These are phyloP conservation scores for Trichosporon coremiiforme DNA, from an alignment of 1,284 basidiomycete species.

Conservation along the genomic window DNA sequence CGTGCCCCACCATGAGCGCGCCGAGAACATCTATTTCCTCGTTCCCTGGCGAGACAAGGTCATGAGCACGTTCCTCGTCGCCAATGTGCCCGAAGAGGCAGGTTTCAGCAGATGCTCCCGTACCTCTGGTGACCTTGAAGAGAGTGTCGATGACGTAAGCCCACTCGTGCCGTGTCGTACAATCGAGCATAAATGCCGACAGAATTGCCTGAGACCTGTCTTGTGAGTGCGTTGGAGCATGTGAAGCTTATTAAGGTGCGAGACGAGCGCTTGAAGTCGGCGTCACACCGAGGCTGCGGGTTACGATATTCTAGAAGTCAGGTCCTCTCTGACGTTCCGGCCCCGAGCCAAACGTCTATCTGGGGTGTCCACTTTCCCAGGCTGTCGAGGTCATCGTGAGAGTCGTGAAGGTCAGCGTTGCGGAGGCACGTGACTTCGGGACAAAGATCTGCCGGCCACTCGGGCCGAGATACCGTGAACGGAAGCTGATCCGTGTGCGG, in stretches of 20 bases:
- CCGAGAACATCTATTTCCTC: neutral
- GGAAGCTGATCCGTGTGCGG: no score
- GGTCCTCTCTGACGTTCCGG: neutral
- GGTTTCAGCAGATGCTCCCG: neutral
- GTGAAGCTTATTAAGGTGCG: constrained; percentile 8
- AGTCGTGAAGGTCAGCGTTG: neutral
- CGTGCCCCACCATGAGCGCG: neutral
- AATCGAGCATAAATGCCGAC: neutral
- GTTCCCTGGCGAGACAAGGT: neutral
- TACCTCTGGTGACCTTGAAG: no score
- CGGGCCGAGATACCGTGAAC: neutral
- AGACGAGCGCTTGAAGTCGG: neutral
- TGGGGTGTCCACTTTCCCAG: neutral
- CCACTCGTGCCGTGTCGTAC: neutral
- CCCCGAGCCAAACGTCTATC: constrained; percentile 2
- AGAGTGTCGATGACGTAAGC: constrained; percentile 1
- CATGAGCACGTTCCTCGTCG: no score
- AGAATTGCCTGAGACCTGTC: constrained; percentile 8
- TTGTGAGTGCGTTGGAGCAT: neutral
- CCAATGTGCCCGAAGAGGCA: constrained; percentile 1
- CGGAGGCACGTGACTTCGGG: neutral
- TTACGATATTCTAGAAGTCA: neutral
- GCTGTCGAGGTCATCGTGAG: neutral
- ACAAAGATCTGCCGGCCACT: neutral
- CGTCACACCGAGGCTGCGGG: neutral